Percentiles rank a stretch among this genome's conserved stretches.
phyloP scores from a whole-genome alignment of 352 stramenopile species.

The Phytophthora nicotianae region DNA sequence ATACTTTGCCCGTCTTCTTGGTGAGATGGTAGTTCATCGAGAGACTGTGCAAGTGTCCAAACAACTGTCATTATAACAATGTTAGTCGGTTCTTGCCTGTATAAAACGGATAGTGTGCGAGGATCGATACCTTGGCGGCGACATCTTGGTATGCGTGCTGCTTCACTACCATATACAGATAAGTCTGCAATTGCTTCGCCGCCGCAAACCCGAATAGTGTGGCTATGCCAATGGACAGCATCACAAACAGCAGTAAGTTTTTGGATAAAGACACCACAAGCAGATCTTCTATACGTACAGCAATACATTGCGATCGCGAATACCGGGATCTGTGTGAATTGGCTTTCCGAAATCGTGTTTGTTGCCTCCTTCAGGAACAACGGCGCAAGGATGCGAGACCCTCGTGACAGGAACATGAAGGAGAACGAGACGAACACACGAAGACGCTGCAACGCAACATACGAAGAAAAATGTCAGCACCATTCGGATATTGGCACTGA shows the following conservation, averaged over 20 bases:
- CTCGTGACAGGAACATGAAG: conserved; percentile 75
- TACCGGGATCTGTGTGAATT: conserved; percentile 46
- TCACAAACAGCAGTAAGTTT: background rate
- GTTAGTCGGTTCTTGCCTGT: conserved; percentile 4
- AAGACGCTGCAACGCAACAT: conserved; percentile 39
- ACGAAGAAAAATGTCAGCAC: background rate
- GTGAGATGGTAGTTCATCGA: conserved; percentile 97
- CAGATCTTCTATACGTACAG: conserved; percentile 28
- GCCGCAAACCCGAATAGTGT: conserved; percentile 71
- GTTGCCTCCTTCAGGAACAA: conserved; percentile 79
- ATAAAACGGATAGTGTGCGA: background rate
- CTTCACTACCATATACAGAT: conserved; percentile 95
- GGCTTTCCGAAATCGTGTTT: conserved; percentile 50
- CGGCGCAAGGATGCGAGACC: conserved; percentile 67
- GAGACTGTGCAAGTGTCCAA: conserved; percentile 94
- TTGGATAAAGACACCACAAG: background rate
- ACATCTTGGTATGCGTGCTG: conserved; percentile 97
- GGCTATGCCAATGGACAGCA: conserved; percentile 22
- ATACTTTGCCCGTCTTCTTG: conserved; percentile 97
- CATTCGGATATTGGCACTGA: background rate
- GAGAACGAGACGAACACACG: conserved; percentile 65
- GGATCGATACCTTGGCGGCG: conserved; percentile 67
- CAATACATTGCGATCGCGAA: conserved; percentile 68
- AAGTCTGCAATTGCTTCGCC: conserved; percentile 94
- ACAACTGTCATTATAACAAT: conserved; percentile 57